Percentiles rank a stretch among this genome's conserved stretches.
Conservation (phyloP, 345 rosid species). For the Arabis hirsuta region DNA sequence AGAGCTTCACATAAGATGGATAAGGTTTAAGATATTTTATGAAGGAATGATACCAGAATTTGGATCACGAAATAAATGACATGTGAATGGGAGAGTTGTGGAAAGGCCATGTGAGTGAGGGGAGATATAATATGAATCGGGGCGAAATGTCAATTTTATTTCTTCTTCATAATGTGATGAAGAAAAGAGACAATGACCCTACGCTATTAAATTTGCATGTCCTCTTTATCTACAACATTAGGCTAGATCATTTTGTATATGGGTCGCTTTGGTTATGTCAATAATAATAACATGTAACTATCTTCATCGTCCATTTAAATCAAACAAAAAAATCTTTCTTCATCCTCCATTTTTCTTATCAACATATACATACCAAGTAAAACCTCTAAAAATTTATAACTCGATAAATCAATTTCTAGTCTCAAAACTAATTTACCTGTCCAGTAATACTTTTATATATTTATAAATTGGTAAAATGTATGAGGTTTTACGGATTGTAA, state of each 20-base stretch:
- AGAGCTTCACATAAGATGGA: background rate
- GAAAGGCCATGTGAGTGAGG: conserved; percentile 47
- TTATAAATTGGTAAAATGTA: too few species aligned
- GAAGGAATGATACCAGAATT: conserved; percentile 18
- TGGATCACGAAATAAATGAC: conserved; percentile 33
- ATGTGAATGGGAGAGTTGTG: conserved; percentile 35
- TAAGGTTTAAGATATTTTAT: conserved; percentile 25
- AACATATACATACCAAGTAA: too few species aligned
- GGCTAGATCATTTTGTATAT: conserved; percentile 21
- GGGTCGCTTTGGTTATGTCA: conserved; percentile 32
- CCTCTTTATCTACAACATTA: conserved; percentile 30
- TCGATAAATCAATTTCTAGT: too few species aligned
- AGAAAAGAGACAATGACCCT: conserved; percentile 44
- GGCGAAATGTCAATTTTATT: conserved; percentile 27
- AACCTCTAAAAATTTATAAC: too few species aligned
- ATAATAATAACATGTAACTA: conserved; percentile 37
- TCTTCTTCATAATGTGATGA: conserved; percentile 23
- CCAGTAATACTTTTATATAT: too few species aligned
- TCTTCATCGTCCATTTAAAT: background rate
- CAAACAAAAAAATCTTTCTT: background rate
- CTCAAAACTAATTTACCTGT: too few species aligned
- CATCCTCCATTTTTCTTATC: background rate
- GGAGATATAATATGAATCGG: conserved; percentile 18
- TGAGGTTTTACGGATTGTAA: background rate
- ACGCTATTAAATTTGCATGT: conserved; percentile 30